phyloP scores from a whole-genome alignment of 306 rosid species.

The Cucurbita moschata region DNA sequence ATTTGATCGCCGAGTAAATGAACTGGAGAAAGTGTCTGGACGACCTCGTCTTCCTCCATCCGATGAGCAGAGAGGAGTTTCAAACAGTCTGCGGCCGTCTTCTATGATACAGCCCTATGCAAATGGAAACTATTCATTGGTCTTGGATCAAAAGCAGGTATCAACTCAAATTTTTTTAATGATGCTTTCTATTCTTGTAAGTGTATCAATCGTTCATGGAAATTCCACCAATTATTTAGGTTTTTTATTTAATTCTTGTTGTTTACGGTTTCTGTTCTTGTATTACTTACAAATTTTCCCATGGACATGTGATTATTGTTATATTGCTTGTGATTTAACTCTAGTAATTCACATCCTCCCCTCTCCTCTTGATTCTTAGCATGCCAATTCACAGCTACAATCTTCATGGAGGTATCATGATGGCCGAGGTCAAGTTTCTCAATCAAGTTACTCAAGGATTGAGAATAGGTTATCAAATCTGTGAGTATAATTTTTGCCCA shows the following conservation, averaged over 20 bases:
- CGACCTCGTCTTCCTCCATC: conserved; percentile 24
- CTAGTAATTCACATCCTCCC: not conserved
- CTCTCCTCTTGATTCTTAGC: conserved; percentile 28
- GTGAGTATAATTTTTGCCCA: conserved; percentile 37
- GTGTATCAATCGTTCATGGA: not conserved
- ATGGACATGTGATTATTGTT: not conserved
- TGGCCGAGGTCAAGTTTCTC: conserved; percentile 17
- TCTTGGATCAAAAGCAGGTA: conserved; percentile 41
- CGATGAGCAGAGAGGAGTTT: conserved; percentile 22
- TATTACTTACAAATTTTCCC: not conserved
- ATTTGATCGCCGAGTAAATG: conserved; percentile 27
- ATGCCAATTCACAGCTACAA: conserved; percentile 34
- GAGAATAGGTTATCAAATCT: conserved; percentile 64
- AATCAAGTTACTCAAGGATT: conserved; percentile 31
- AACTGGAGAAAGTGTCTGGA: conserved; percentile 32
- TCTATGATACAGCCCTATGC: conserved; percentile 40
- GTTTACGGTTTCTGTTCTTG: not conserved
- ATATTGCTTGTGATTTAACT: not conserved
- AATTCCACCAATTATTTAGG: too few species aligned
- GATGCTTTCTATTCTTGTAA: not conserved
- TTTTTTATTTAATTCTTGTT: too few species aligned
- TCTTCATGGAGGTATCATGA: conserved; percentile 47
- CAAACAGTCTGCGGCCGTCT: conserved; percentile 21
- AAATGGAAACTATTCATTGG: conserved; percentile 22
- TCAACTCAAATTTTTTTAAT: not conserved